Evolutionary conservation across 371 early-diverging fungal species (phyloP), one percentile per base, ranked within the genome.

Genomic region (Lichtheimia ramosa): DNA sequence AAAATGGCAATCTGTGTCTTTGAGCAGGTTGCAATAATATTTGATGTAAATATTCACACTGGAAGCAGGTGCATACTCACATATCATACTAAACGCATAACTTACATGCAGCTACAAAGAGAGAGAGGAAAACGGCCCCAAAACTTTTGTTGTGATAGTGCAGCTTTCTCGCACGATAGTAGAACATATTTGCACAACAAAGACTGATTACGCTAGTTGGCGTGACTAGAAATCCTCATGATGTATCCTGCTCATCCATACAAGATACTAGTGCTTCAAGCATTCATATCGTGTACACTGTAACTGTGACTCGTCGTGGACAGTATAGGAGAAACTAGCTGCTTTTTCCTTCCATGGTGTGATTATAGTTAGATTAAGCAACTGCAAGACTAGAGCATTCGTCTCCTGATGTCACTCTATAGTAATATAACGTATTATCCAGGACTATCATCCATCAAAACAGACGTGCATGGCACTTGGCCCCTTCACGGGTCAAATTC

Each of bases 381-480:
- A 46, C 5, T 46, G 46, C n/a, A 46, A 46, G 46, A 46, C 7
- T 16, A 46, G 16, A n/a, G 46, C 15, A n/a, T 18, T 46, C 46
- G 46, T 46, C 46, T 34, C 34, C 34, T 34, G 34, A 46, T 46
- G 46, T 21, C 46, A 46, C n/a, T n/a, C 18, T 46, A 46, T 18
- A 46, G 21, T 18, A 46, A 46, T 18, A 46, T 18, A 34, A 10
- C 34, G 34, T 34, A 34, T 34, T 34, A 6, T 34, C 34, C 34
- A 46, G 46, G 46, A 12, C 7, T 46, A 46, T n/a, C 21, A 21
- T n/a, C 46, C 46, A 46, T 46, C n/a, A 18, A 46, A 18, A 46
- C 18, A 46, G 46, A 46, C n/a, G 21, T 46, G 46, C n/a, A 46
- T n/a, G 46, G 46, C 21, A n/a, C 21, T 46, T 46, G 46, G 46